These are phyloP conservation scores for Volutella citrinella DNA, from an alignment of 2,329 filamentous ascomycete genomes.

Conservation along the genomic window DNA sequence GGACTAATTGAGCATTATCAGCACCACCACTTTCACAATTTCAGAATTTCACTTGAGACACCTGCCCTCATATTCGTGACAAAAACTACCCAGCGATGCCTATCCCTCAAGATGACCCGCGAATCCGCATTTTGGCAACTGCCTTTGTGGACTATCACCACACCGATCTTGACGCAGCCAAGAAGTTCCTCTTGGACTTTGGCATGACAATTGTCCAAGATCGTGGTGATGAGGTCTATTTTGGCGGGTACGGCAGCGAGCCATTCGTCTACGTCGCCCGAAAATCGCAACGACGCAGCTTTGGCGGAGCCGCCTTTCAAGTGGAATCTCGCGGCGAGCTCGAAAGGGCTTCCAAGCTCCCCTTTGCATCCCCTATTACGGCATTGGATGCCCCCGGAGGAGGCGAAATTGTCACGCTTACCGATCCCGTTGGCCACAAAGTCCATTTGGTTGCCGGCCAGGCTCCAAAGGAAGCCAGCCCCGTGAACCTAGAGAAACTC, in stretches of 20 bases:
- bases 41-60: too few species aligned
- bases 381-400: conserved; percentile 11
- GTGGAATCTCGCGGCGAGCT: conserved; percentile 9
- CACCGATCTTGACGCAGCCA: too few species aligned
- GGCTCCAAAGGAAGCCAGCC: background rate
- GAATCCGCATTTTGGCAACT: background rate
- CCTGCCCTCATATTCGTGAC: too few species aligned
- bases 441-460: background rate
- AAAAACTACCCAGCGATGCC: too few species aligned
- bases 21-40: too few species aligned
- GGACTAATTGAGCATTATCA: too few species aligned
- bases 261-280: conserved; percentile 10
- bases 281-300: conserved; percentile 4
- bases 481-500: background rate
- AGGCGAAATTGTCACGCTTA: conserved; percentile 7
- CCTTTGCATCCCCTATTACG: conserved; percentile 3
- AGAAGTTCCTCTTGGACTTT: too few species aligned
- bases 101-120: background rate
- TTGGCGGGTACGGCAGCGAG: conserved; percentile 10
- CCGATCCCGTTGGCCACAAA: background rate
- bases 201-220: background rate
- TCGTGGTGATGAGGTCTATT: conserved; percentile 7
- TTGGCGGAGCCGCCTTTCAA: conserved; percentile 10
- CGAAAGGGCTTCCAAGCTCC: conserved; percentile 5
- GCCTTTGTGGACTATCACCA: background rate